Evolutionary conservation across 2,329 filamentous ascomycete species (phyloP), one percentile per base, ranked within the genome.

Genomic region (Botrytis fabae): DNA sequence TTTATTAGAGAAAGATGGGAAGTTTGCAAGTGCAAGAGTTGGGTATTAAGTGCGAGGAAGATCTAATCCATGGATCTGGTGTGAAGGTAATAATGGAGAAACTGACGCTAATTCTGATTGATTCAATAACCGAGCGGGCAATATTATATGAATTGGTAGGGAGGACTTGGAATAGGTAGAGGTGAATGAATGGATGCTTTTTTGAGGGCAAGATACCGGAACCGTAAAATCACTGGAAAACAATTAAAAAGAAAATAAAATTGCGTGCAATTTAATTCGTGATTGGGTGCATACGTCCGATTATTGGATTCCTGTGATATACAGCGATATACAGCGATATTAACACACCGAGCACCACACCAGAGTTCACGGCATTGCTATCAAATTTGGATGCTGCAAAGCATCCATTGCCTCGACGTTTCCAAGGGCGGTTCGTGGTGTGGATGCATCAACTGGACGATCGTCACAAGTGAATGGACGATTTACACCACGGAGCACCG

Each of bases 1-100:
- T 64, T 70, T 62, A 70, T 62, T 63, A 71, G 74, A 73, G 68
- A 70, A 75, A 72, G 73, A 76, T 25, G 76, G 77, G 69, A 76
- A 77, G 66, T 70, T 74, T 74, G 71, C 76, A 71, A 62, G 70
- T 74, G 72, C 73, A 73, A 77, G 74, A 74, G 72, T 63, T 48
- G 64, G 64, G 63, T 66, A 28, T 64, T 54, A 64, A 64, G 62
- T 64, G 62, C 28, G 62, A 68, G 64, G 64, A 57, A 68, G 64
- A 57, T 68, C 46, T 14, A 68, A 68, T 66, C 64, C 64, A 66
- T 22, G 51, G 51, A 59, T 61, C 20, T 61, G 66, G 66, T 61
- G 66, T 69, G 66, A 44, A 69, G 54, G 51, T 69, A 69, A 69
- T 69, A 69, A 46, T 69, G 40, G 40, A 46, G 66, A 69, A 69